Conservation (phyloP, 2,329 filamentous ascomycete genomes). For the Aspergillus ibericus region DNA sequence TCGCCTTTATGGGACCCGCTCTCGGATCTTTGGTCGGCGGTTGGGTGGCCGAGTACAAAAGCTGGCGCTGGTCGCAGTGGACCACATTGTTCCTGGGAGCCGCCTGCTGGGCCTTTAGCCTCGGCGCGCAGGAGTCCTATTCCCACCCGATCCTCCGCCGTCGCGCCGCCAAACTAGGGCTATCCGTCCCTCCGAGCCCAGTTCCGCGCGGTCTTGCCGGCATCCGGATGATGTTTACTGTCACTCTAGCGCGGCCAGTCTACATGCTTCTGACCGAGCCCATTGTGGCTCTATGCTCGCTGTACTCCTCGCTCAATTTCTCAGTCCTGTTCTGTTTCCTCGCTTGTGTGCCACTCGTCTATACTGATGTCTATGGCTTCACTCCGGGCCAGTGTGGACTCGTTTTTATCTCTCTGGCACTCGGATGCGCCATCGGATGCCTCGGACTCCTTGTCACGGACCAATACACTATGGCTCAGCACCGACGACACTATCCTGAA, state of each 20-base stretch:
- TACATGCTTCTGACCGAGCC: slow-evolving; percentile 57
- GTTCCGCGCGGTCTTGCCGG: not conserved
- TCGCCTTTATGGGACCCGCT: slow-evolving; percentile 57
- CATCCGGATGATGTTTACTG: slow-evolving; percentile 20
- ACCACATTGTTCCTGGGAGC: slow-evolving; percentile 65
- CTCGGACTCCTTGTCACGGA: not conserved
- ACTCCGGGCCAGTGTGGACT: slow-evolving; percentile 52
- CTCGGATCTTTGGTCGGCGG: slow-evolving; percentile 60
- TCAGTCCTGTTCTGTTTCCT: slow-evolving; percentile 80
- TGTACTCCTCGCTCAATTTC: slow-evolving; percentile 60
- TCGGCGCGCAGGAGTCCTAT: slow-evolving; percentile 63
- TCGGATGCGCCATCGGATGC: slow-evolving; percentile 61
- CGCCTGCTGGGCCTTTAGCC: slow-evolving; percentile 59
- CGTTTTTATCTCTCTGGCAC: slow-evolving; percentile 66
- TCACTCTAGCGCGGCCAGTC: slow-evolving; percentile 54
- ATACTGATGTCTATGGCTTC: slow-evolving; percentile 63
- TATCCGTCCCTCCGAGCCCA: not conserved
- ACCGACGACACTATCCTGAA: not conserved
- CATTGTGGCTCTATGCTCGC: slow-evolving; percentile 5
- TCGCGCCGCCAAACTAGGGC: slow-evolving; percentile 38
- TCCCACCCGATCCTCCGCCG: slow-evolving; percentile 66
- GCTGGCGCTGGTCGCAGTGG: slow-evolving; percentile 74
- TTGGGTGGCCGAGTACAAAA: slow-evolving; percentile 60
- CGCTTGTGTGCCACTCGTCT: slow-evolving; percentile 71
- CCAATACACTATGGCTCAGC: not conserved